phyloP scores from a whole-genome alignment of 768 basidiomycete species.

The Naganishia kalamii region DNA sequence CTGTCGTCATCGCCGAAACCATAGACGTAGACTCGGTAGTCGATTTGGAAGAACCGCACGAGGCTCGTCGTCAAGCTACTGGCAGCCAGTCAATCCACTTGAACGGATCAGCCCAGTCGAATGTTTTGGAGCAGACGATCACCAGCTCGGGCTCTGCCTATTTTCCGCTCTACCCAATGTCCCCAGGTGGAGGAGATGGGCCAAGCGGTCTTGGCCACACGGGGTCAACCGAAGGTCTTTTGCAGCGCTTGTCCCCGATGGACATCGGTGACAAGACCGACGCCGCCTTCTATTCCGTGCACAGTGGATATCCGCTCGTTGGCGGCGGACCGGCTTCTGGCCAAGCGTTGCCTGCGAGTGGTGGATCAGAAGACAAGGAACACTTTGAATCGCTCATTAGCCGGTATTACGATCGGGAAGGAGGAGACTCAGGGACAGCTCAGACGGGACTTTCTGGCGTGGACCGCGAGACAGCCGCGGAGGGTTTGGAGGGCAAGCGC shows the following conservation, averaged over 20 bases:
- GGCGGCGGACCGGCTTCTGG: too few species aligned
- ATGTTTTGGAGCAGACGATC: not conserved
- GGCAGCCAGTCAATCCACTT: not conserved
- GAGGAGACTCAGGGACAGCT: not conserved
- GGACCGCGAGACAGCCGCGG: not conserved
- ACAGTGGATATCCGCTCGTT: not conserved
- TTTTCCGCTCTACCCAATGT: not conserved
- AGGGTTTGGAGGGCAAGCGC: slow-evolving; percentile 18
- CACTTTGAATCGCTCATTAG: not conserved
- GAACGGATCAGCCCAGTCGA: not conserved
- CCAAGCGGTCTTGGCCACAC: not conserved
- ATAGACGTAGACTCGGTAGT: not conserved
- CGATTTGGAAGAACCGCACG: not conserved
- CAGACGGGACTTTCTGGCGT: not conserved
- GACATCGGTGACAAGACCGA: not conserved
- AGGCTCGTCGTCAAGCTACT: not conserved
- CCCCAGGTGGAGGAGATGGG: not conserved
- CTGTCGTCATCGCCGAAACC: not conserved
- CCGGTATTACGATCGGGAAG: not conserved
- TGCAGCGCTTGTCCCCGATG: not conserved
- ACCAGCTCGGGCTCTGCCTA: not conserved
- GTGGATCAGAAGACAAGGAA: not conserved
- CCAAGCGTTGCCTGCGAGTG: not conserved
- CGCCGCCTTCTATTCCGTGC: not conserved
- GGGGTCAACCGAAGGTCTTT: not conserved